Base-by-base conservation (phyloP, 176 grass and related monocot genomes). In the Metroxylon sagu region DNA sequence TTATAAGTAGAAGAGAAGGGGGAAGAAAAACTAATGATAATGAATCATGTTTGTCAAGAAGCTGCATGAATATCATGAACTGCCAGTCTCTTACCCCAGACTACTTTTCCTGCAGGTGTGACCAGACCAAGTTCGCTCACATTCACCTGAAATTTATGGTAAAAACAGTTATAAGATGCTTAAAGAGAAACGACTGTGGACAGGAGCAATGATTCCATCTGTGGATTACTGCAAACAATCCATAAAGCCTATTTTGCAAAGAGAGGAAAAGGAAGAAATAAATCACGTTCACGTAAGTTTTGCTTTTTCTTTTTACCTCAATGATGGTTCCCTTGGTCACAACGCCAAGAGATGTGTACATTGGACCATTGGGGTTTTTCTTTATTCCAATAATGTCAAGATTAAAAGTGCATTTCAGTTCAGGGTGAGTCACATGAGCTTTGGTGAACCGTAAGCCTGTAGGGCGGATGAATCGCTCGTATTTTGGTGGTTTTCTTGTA, bases 341-440 rank as follows among this genome's bases (percentile, higher is more conserved):
- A 60, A 95, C 90, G 49, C 90, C 90, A 52, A 95, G 85, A 82
- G 90, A 89, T 66, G 90, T 83, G 69, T 95, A 95, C 90, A 95
- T 95, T 57, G 64, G 76, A 43, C 90, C 90, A 65, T 95, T 89
- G 53, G 90, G 90, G 30, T 95, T 95, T 64, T 95, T 95, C 85
- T 95, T 95, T 25, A 95, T 74, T 19, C 82, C 87, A 68, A 95
- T 95, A 57, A 89, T 86, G 28, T 95, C 85, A 1, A 95, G 82
- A 64, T 95, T 95, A 64, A 89, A 89, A 53, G 90, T 95, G 66
- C 90, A 95, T 71, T 89, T 95, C 52, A 89, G 60, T 69, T 95
- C 85, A 63, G 85, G 89, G 57, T 95, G 90, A 23, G 90, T 95
- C 53, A 86, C 90, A 49, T 95, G 85, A 52, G 85, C 90, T 77